Base-by-base conservation (phyloP, 441 rosid species). In the Isatis lusitanica region DNA sequence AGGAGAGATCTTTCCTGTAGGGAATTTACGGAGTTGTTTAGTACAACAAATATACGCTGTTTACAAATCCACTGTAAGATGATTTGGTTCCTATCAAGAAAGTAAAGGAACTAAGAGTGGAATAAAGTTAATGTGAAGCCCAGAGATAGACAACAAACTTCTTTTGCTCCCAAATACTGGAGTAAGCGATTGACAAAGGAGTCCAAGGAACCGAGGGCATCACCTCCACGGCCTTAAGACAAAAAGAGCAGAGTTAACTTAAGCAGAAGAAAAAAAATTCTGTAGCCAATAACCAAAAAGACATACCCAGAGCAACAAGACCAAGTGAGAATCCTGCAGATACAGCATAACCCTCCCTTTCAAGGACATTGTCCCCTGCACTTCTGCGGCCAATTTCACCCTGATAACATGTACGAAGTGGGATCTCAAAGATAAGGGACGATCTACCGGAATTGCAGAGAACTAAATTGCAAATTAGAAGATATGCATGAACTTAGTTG, bases 261-360 rank as follows among this genome's bases (percentile, higher is more conserved):
- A 33, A 66, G 38, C 53, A 35, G 33, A 62, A 53, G 66, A 64
- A 50, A 48, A 57, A 24, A 6, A 9, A 5, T 33, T 9, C 28
- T 30, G 63, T 40, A 43, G 53, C 70, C 51, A 55, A 59, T 58
- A 48, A 43, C 16, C 16, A 51, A 59, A 50, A 28, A 48, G 39
- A 57, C 88, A 60, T 88, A 95, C 99, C 98, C 83, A 95, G 75
- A 59, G 98, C 93, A 74, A 93, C 97, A 79, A 95, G 98, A 82
- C 99, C 99, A 79, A 95, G 76, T 50, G 98, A 78, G 83, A 93
- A 91, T 78, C 99, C 99, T 16, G 99, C 98, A 83, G 99, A 88
- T 79, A 91, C 94, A 78, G 96, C 98, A 87, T 95, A 90, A 42
- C 97, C 99, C 86, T 95, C 99, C 84, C 99, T 90, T 83, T 95